Base-by-base conservation (phyloP, 768 basidiomycete genomes). In the Tulasnella sp. region DNA sequence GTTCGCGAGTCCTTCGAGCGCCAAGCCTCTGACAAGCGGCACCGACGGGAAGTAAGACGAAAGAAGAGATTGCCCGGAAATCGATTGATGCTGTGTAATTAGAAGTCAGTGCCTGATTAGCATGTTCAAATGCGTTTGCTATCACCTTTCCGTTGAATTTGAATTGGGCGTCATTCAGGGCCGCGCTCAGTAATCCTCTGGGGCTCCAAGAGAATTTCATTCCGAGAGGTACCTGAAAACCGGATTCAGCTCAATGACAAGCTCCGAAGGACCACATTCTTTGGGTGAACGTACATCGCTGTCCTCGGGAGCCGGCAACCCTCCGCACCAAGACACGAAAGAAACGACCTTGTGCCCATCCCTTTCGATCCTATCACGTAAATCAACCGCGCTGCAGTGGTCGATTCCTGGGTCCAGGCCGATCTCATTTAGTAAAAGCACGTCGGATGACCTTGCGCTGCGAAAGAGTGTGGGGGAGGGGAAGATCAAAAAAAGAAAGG, bases 171-270 rank as follows among this genome's bases (percentile, higher is more conserved):
- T 86, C 84, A 81, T 97, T 95, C 79, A 91, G 84, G 0, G 94
- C 93, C 2, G 96, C 97, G 21, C 88, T 89, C 52, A 98, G 85
- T 10, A 97, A 96, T 7, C 95, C 96, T 79, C 91, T 88, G 0
- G 97, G 96, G 74, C 91, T 93, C 97, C 97, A 98, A 82, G 95
- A 94, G 83, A 96, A 96, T 84, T 96, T 97, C 80, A 83, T 97
- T 96, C n/a, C 88, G 14, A 97, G 86, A 1, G 95, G 95, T 21
- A 92, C 90, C 80, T 87, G 73, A 21, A 3, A 3, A 5, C 0
- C 24, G 1, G n/a, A 31, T 7, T 76, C 38, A 56, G 4, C 2
- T 36, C 9, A 58, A 36, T 27, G 31, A 58, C 76, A 68, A n/a
- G 68, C 42, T 7, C 34, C 14, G 21, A 24, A 1, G 14, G 68